Evolutionary conservation across 2,329 filamentous ascomycete species (phyloP).

Genomic region (Sporothrix schenckii): DNA sequence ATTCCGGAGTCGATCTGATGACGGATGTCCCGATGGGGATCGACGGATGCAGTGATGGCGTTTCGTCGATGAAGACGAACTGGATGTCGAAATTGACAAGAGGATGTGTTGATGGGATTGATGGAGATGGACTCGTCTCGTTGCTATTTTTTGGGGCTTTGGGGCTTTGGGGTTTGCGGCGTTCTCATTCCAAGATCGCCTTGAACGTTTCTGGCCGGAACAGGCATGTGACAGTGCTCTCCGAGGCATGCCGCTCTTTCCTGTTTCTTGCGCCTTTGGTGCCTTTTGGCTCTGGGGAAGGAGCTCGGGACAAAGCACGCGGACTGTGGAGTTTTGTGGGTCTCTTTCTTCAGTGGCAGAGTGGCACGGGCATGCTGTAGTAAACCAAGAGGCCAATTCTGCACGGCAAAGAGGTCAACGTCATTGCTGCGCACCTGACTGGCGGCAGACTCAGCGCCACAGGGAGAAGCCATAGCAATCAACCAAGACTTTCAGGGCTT

Average conservation of each 20-base stretch:
- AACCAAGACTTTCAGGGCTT: background rate
- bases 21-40: background rate
- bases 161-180: background rate
- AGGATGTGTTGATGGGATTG: background rate
- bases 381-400: constrained; percentile 8
- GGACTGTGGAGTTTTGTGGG: constrained; percentile 29
- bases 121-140: background rate
- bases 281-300: constrained; percentile 20
- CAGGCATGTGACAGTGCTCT: constrained; percentile 34
- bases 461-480: background rate
- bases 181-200: background rate
- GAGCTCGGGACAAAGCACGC: constrained; percentile 20
- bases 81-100: background rate
- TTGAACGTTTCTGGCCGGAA: constrained; percentile 1
- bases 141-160: background rate
- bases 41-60: background rate
- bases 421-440: constrained; percentile 29
- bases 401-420: constrained; percentile 22
- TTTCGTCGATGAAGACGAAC: background rate
- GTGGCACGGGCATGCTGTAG: background rate
- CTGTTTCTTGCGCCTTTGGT: constrained; percentile 5
- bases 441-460: constrained; percentile 17
- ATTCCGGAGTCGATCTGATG: background rate
- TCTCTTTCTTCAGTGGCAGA: constrained; percentile 9
- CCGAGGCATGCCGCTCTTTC: constrained; percentile 31